Evolutionary conservation across 352 stramenopile species (phyloP), one percentile per base, ranked within the genome.

Genomic region (Thalassiosira hispida): DNA sequence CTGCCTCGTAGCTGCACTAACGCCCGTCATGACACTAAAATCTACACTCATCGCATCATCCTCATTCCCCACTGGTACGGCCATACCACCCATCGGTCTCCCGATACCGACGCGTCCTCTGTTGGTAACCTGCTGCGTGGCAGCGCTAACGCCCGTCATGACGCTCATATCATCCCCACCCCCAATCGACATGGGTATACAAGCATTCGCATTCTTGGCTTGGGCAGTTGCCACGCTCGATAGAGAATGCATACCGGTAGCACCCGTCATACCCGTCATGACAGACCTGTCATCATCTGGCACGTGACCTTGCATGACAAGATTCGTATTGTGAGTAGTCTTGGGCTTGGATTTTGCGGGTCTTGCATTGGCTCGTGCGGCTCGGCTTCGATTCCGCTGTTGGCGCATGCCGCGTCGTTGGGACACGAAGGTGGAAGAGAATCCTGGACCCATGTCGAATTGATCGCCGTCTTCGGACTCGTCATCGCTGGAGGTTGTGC

Each of bases 241-340:
- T 16, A 70, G 18, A n/a, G 61, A 70, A 29, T 70, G 61, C 42
- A 55, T 57, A 4, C 61, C 61, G n/a, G 61, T 70, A 9, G 40
- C 42, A 27, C 61, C 61, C 2, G 61, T 70, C 56, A 65, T 65
- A 20, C 56, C 56, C 3, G 40, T 57, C 44, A 49, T 31, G 40
- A 56, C 44, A 40, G 11, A n/a, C 22, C 8, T 56, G 42, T 70
- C 49, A 40, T 70, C 61, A 51, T 63, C 62, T 59, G 8, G 0
- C 49, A 44, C 33, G n/a, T 42, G 22, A 16, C 60, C 60, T 14
- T 20, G 38, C 29, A 72, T 72, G 14, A 72, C 55, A 2, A 72
- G 40, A 49, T 72, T 72, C 16, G 22, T 62, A 20, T 29, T 72
- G 1, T 0, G 3, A 2, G 14, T 27, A 11, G 46, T 63, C 55